Evolutionary conservation across 257 asterid genomes (phyloP).

Genomic region (Fraxinus quadrangulata): DNA sequence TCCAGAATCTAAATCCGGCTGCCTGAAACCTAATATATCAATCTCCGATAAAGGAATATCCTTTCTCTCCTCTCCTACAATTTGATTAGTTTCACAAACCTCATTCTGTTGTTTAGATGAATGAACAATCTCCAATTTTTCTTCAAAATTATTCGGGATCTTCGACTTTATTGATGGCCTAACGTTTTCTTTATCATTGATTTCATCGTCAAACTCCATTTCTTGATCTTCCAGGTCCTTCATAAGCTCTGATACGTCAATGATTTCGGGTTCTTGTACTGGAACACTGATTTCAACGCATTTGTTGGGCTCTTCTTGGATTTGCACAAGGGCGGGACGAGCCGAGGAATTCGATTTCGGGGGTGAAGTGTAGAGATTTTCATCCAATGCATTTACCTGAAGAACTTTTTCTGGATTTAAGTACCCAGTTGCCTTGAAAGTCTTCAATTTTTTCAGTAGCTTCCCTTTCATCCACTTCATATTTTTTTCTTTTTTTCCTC

Average conservation of each 20-base stretch:
- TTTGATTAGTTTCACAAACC: slow-evolving; percentile 21
- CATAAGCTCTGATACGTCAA: slow-evolving; percentile 70
- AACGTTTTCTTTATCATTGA: slow-evolving; percentile 63
- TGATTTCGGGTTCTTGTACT: slow-evolving; percentile 53
- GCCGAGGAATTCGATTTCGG: slow-evolving; percentile 27
- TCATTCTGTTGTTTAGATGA: slow-evolving; percentile 31
- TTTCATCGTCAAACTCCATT: slow-evolving; percentile 33
- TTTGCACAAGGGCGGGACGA: slow-evolving; percentile 36
- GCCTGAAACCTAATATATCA: slow-evolving; percentile 46
- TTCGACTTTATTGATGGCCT: slow-evolving; percentile 30
- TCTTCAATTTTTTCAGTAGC: slow-evolving; percentile 71
- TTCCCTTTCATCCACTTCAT: slow-evolving; percentile 85
- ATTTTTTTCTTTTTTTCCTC: background rate
- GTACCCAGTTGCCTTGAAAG: slow-evolving; percentile 70
- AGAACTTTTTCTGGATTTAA: slow-evolving; percentile 67
- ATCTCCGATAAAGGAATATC: slow-evolving; percentile 40
- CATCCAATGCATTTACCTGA: slow-evolving; percentile 58
- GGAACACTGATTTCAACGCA: slow-evolving; percentile 20
- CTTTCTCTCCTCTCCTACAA: background rate
- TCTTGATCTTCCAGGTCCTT: slow-evolving; percentile 67
- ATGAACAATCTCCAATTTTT: slow-evolving; percentile 16
- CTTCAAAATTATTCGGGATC: slow-evolving; percentile 9
- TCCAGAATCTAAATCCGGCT: slow-evolving; percentile 60
- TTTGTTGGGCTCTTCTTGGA: slow-evolving; percentile 42
- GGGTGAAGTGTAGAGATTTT: slow-evolving; percentile 40